Percentiles rank a stretch among this genome's conserved stretches.
phyloP scores from a whole-genome alignment of 768 basidiomycete genomes.

The Asterophora parasitica region DNA sequence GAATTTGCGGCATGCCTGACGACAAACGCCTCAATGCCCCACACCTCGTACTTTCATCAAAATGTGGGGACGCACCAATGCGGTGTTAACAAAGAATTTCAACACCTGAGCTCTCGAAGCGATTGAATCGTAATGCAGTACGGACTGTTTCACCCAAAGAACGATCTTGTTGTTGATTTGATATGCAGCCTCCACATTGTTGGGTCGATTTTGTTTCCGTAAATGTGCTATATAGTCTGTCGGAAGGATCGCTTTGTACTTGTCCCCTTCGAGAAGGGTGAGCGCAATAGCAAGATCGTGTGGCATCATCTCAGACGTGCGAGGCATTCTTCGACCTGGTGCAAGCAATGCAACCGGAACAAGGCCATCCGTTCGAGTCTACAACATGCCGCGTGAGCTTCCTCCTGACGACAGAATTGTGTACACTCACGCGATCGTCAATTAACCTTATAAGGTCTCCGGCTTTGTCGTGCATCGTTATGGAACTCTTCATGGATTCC shows the following conservation, averaged over 20 bases:
- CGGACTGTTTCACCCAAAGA: conserved; percentile 35
- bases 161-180: conserved; percentile 35
- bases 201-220: conserved; percentile 22
- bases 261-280: conserved; percentile 39
- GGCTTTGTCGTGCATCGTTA: conserved; percentile 28
- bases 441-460: conserved; percentile 26
- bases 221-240: conserved; percentile 41
- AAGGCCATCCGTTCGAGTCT: conserved; percentile 11
- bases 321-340: conserved; percentile 23
- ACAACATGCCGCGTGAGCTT: background rate
- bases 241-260: conserved; percentile 32
- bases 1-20: conserved; percentile 38
- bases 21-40: background rate
- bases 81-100: conserved; percentile 40
- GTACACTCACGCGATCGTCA: conserved; percentile 23
- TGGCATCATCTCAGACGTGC: conserved; percentile 31
- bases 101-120: conserved; percentile 33
- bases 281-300: conserved; percentile 39
- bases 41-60: no score
- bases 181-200: conserved; percentile 30
- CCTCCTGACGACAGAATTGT: background rate
- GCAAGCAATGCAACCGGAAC: conserved; percentile 10
- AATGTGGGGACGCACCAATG: conserved; percentile 25
- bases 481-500: conserved; percentile 23
- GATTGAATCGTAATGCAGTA: conserved; percentile 34